Evolutionary conservation across 176 grass and related monocot genomes (phyloP).

Genomic region (Alopecurus myosuroides): DNA sequence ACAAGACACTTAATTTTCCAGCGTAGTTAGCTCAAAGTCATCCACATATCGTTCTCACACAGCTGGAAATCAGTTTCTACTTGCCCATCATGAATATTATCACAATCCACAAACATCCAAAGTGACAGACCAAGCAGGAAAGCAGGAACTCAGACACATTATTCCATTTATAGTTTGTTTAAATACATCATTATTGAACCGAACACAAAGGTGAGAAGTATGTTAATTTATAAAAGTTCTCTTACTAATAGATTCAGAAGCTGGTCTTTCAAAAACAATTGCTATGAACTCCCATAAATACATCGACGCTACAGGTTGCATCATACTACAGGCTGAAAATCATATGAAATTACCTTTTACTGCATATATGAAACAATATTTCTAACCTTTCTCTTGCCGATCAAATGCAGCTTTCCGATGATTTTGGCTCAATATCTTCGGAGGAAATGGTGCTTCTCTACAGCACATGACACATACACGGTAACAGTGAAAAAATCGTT

Average conservation of each 20-base stretch:
- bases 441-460: neutral
- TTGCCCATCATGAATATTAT: too few species aligned
- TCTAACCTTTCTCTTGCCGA: neutral
- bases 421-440: neutral
- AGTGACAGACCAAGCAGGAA: too few species aligned
- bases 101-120: too few species aligned
- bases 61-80: too few species aligned
- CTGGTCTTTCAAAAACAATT: neutral
- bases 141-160: too few species aligned
- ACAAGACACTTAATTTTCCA: too few species aligned
- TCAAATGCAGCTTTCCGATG: neutral
- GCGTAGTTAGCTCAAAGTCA: too few species aligned
- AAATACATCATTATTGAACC: too few species aligned
- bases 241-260: neutral
- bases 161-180: too few species aligned
- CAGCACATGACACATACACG: neutral
- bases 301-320: neutral
- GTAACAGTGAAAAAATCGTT: neutral
- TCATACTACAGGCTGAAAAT: neutral
- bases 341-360: neutral
- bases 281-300: neutral
- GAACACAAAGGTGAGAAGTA: neutral
- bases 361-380: neutral
- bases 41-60: too few species aligned
- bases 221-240: neutral